Base-by-base conservation (phyloP, 768 basidiomycete genomes). In the Pleurotus eryngii region DNA sequence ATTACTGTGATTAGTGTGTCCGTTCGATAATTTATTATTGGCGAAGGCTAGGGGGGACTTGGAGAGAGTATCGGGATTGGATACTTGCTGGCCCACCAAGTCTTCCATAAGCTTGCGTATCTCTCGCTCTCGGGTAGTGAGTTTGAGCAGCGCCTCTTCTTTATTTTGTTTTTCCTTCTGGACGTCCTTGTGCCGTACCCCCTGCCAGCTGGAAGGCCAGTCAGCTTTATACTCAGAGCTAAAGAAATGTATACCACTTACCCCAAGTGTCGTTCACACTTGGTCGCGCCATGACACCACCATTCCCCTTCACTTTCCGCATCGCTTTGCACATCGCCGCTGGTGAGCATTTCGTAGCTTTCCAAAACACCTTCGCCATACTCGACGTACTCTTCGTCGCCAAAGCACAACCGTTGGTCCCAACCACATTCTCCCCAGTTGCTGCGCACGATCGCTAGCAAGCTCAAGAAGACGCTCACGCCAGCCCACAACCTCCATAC, bases 371-470 rank as follows among this genome's bases (percentile, higher is more conserved):
- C 81, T 2, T 71, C 74, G 7, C 84, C 87, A 68, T 85, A 87
- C 49, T 87, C 87, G 38, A 73, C 79, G 77, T 84, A 92, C 67
- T 91, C 89, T 57, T 86, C 84, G 47, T 92, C 89, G n/a, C 87
- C 87, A 66, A 87, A 86, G 59, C 89, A 89, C 20, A 97, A 76
- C 27, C 94, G 79, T 63, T 87, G 85, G 68, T 97, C 94, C 86
- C 93, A 95, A 4, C 95, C 93, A 70, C 94, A 97, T 63, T 84
- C 82, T 15, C 82, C 82, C 81, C 14, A 83, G 67, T n/a, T 74
- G 72, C 58, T 84, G 83, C 8, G 88, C 83, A 38, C 89, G 79
- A 45, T 81, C 81, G n/a, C 74, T 77, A 20, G 89, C 90, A 43
- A 90, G 76, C 57, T 83, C 79, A 14, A 90, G 72, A 26, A 92